Evolutionary conservation across 176 grass and related monocot species (phyloP), one percentile per base, ranked within the genome.

Genomic region (Musa beccarii): DNA sequence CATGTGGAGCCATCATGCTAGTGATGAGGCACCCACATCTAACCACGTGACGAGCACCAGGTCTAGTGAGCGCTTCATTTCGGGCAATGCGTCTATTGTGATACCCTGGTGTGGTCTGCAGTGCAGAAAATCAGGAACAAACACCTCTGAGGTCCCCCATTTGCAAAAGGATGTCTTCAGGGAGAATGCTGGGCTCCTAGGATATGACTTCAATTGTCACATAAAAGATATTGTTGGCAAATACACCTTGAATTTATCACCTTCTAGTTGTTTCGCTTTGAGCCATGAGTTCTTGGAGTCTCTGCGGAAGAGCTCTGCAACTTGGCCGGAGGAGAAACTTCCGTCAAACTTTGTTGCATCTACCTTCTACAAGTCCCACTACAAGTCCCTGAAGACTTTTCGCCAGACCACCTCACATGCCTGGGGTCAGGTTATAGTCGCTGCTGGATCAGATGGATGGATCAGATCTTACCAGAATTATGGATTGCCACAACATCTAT

Each of bases 391-490:
- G 84, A 99, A 94, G 76, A 73, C 80, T 78, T 92, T 88, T 79
- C 94, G 84, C 87, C 95, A 91, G 85, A 87, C 69, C 61, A 84
- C 80, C 25, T 87, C 84, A 14, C 90, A 87, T 61, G 81, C 83
- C 24, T 99, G 95, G 95, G 95, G 95, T 53, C 95, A 89, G 76
- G 95, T 99, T 24, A 90, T 99, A 82, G 88, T 99, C 21, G 81
- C 86, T 55, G 90, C 90, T 22, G 89, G 90, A 63, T 87, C 74
- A 84, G 95, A 92, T 83, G 95, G 95, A n/a, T 71, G 89, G 80
- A 91, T 99, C 78, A 99, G 84, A 55, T 87, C 90, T 20, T 94
- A 91, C 82, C 90, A 92, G 90, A 99, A 99, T 81, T 99, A 87
- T 64, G 95, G 95, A 16, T 81, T 99, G 68, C 88, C 95, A 2